These are phyloP conservation scores for Panus rudis DNA, from an alignment of 768 basidiomycete species.

Conservation along the genomic window DNA sequence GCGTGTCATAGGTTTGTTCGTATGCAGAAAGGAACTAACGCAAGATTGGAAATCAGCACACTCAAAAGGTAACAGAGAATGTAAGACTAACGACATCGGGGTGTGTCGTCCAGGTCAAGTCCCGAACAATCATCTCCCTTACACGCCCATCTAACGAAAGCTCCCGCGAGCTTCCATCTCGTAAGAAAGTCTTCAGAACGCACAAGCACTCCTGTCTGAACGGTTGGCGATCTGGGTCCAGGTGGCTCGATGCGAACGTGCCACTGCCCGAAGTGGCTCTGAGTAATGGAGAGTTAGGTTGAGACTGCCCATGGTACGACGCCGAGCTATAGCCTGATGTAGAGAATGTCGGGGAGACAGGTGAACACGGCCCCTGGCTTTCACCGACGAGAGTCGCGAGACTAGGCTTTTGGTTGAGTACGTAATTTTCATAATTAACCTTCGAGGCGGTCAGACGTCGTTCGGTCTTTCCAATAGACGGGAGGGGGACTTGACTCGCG, in stretches of 20 bases:
- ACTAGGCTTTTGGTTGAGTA: neutral
- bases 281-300: neutral
- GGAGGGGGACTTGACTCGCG: too few species aligned
- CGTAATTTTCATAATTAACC: neutral
- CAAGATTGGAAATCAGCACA: neutral
- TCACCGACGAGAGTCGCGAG: neutral
- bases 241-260: neutral
- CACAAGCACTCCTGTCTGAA: constrained; percentile 22
- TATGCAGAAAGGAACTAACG: constrained; percentile 29
- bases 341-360: neutral
- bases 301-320: neutral
- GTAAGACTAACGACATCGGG: constrained; percentile 27
- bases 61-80: neutral
- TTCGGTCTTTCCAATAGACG: too few species aligned
- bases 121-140: constrained; percentile 23
- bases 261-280: too few species aligned
- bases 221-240: constrained; percentile 7
- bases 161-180: constrained; percentile 15
- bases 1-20: constrained; percentile 25
- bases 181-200: constrained; percentile 18
- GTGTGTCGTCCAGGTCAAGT: constrained; percentile 26
- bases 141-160: constrained; percentile 17
- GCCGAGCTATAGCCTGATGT: neutral
- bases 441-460: neutral
- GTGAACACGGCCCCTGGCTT: neutral